phyloP scores from a whole-genome alignment of 2,329 filamentous ascomycete species.

The Laburnicola sp. region DNA sequence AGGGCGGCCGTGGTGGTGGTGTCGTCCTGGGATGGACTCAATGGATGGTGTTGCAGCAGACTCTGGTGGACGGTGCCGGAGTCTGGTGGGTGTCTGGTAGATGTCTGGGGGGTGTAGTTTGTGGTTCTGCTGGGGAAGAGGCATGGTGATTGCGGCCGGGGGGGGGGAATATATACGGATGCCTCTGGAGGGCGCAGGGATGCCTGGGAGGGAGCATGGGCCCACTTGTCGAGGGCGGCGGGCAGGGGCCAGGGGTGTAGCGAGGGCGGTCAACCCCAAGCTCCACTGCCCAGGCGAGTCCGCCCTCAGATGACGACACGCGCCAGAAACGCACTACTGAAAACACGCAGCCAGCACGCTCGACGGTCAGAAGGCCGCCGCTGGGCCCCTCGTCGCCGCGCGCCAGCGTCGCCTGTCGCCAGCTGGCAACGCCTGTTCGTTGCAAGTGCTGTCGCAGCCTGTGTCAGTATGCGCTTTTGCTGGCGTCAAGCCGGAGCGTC shows the following conservation, averaged over 20 bases:
- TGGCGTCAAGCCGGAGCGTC: no score
- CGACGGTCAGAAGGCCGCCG: not conserved
- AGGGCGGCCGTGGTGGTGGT: conserved; percentile 27
- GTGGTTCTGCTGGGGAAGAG: conserved; percentile 17
- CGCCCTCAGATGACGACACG: conserved; percentile 35
- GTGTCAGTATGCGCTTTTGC: not conserved
- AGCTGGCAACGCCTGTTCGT: not conserved
- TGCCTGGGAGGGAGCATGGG: no score
- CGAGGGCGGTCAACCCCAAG: conserved; percentile 43
- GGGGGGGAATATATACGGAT: conserved; percentile 34
- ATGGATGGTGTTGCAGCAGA: no score
- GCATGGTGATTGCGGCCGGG: conserved; percentile 32
- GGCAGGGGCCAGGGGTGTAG: no score
- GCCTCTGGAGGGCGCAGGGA: conserved; percentile 28
- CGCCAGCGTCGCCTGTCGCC: not conserved
- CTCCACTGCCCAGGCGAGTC: conserved; percentile 1
- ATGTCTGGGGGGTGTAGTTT: conserved; percentile 9
- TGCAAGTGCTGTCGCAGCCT: not conserved
- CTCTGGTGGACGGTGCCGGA: conserved; percentile 16
- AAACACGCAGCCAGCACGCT: no score
- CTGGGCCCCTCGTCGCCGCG: not conserved
- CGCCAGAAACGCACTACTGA: not conserved
- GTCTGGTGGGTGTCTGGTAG: conserved; percentile 13
- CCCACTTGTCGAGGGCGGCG: no score
- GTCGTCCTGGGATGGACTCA: conserved; percentile 25